phyloP scores from a whole-genome alignment of 2,329 filamentous ascomycete species.

The Pestalotiopsis sp. region DNA sequence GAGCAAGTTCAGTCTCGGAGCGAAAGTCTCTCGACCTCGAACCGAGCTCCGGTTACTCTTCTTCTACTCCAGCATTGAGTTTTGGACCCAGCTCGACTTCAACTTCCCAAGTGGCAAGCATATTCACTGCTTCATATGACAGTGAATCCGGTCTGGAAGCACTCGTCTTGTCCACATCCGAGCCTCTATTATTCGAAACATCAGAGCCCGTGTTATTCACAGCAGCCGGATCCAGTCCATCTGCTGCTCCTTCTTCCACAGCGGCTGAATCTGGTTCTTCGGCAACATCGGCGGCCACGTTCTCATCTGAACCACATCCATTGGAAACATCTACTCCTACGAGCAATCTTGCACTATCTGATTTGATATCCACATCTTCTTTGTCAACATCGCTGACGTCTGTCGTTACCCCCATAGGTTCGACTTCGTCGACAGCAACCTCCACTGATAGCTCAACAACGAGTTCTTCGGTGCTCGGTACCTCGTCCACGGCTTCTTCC shows the following conservation, averaged over 20 bases:
- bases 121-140: neutral
- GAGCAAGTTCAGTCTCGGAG: neutral
- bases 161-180: neutral
- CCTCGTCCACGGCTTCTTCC: neutral
- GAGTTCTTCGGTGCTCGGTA: neutral
- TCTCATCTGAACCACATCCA: neutral
- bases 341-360: neutral
- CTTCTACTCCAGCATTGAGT: neutral
- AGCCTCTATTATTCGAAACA: neutral
- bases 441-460: neutral
- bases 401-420: constrained; percentile 4
- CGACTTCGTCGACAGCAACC: neutral
- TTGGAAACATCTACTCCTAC: neutral
- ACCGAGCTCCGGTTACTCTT: neutral
- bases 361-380: constrained; percentile 2
- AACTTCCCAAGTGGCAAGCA: neutral
- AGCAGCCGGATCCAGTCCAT: neutral
- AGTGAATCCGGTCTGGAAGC: neutral
- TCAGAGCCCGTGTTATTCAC: neutral
- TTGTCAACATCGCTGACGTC: constrained; percentile 2
- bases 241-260: neutral
- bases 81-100: neutral
- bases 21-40: constrained; percentile 8
- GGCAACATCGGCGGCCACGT: neutral
- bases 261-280: neutral